A percentile compares a stretch with the other conserved stretches of the same genome.
phyloP scores from a whole-genome alignment of 1,284 basidiomycete species.

The Vanrija pseudolonga region DNA sequence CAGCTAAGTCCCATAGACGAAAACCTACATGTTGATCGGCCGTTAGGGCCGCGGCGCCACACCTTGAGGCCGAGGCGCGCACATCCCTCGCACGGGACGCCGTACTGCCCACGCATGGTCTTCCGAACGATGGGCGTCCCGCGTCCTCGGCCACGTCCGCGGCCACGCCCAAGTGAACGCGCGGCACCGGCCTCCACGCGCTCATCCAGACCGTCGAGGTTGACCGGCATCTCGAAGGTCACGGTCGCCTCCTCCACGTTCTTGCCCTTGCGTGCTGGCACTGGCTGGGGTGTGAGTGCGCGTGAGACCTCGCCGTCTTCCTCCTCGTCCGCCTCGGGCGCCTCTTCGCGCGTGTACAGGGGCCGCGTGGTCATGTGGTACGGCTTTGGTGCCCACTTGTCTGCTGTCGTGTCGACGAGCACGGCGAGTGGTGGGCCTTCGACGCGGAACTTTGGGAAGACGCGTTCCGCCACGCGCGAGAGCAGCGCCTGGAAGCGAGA shows the following conservation, averaged over 20 bases:
- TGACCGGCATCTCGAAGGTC: constrained; percentile 44
- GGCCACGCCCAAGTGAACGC: background rate
- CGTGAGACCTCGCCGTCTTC: constrained; percentile 10
- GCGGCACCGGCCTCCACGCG: constrained; percentile 36
- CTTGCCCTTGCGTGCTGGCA: constrained; percentile 7
- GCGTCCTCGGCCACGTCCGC: constrained; percentile 3
- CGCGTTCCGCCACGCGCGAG: constrained; percentile 18
- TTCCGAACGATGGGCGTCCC: constrained; percentile 10
- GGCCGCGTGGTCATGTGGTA: constrained; percentile 42
- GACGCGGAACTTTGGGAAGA: constrained; percentile 28
- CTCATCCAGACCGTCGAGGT: constrained; percentile 41
- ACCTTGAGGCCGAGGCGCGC: constrained; percentile 31
- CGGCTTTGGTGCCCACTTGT: constrained; percentile 36
- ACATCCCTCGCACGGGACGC: constrained; percentile 41
- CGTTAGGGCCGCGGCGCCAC: constrained; percentile 42
- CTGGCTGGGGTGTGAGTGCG: constrained; percentile 9
- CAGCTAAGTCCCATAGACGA: background rate
- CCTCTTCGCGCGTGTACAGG: constrained; percentile 23
- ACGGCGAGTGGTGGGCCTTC: constrained; percentile 16
- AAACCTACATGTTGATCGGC: constrained; percentile 38
- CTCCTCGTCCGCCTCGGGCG: constrained; percentile 16
- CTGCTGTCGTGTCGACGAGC: constrained; percentile 29
- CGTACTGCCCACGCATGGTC: constrained; percentile 13
- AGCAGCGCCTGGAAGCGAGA: constrained; percentile 24
- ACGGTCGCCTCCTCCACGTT: constrained; percentile 29